Evolutionary conservation across 768 basidiomycete genomes (phyloP).

Genomic region (Naematelia encephala): DNA sequence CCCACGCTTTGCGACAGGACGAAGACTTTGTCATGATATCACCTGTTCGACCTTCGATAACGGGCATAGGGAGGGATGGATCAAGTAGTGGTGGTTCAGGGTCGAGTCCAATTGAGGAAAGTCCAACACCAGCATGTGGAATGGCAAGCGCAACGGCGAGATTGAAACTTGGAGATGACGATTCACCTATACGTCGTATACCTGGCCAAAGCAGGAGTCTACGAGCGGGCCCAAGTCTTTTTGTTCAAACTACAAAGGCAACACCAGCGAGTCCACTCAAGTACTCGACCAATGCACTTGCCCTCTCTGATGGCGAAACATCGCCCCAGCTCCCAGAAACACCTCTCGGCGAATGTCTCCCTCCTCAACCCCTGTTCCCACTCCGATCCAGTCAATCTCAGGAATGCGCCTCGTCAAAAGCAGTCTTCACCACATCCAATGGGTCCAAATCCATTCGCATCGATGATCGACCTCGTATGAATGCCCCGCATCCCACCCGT

Average conservation of each 20-base stretch:
- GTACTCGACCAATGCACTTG: conserved; percentile 13
- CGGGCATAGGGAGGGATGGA: not conserved
- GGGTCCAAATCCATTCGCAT: conserved; percentile 22
- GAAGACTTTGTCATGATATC: conserved; percentile 49
- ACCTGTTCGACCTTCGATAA: conserved; percentile 18
- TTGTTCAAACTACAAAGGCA: conserved; percentile 13
- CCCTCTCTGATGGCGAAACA: not conserved
- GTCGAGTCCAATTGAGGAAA: conserved; percentile 36
- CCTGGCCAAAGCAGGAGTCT: conserved; percentile 37
- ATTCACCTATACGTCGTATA: conserved; percentile 36
- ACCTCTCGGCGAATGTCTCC: conserved; percentile 20
- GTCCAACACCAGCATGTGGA: conserved; percentile 41
- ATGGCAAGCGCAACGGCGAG: conserved; percentile 36
- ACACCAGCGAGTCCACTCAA: conserved; percentile 32
- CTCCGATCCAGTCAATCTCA: conserved; percentile 34
- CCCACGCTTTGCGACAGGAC: conserved; percentile 20
- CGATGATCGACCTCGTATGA: conserved; percentile 19
- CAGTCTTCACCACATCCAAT: conserved; percentile 4
- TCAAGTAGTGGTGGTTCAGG: not conserved
- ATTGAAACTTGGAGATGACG: conserved; percentile 40
- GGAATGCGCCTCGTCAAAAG: conserved; percentile 17
- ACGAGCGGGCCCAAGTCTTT: conserved; percentile 10
- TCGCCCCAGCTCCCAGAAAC: conserved; percentile 26
- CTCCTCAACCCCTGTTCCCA: conserved; percentile 43
- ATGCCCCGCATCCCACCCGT: conserved; percentile 31